Evolutionary conservation across 148 eudicot species (phyloP).

Genomic region (Camellia sinensis): DNA sequence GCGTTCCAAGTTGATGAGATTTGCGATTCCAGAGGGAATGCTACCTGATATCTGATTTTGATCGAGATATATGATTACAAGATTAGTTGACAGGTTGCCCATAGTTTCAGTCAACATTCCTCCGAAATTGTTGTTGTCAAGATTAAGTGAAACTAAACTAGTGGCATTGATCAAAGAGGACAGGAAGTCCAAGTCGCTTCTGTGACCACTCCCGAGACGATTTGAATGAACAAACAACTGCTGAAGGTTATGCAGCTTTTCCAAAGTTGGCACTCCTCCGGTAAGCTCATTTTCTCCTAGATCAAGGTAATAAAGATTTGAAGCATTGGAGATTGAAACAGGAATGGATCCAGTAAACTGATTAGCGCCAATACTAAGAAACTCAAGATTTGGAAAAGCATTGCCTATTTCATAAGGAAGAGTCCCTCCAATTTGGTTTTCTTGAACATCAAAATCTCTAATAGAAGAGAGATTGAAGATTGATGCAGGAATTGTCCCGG

Average conservation of each 20-base stretch:
- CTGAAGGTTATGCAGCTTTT: neutral
- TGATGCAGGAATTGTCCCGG: neutral
- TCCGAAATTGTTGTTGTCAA: slow-evolving; percentile 16
- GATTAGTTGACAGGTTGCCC: neutral
- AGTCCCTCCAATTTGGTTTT: neutral
- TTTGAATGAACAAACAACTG: neutral
- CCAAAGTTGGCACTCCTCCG: neutral
- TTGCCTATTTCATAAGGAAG: neutral
- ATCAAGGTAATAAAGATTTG: neutral
- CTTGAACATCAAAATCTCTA: neutral
- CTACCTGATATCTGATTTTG: too few relatives aligned
- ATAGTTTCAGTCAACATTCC: slow-evolving; percentile 23
- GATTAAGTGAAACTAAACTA: neutral
- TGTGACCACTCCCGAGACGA: slow-evolving; percentile 23
- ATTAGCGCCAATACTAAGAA: neutral
- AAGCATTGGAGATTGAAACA: slow-evolving; percentile 2
- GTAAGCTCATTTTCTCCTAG: neutral
- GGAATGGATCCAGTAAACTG: slow-evolving; percentile 4
- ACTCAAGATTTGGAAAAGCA: neutral
- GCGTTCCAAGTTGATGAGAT: too few relatives aligned
- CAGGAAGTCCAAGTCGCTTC: slow-evolving; percentile 31
- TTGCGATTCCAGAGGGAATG: too few relatives aligned
- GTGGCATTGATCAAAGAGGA: slow-evolving; percentile 31
- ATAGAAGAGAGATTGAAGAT: neutral
- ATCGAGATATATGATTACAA: neutral